These are phyloP conservation scores for Fusarium caatingaense DNA, from an alignment of 2,329 filamentous ascomycete species.

Conservation along the genomic window DNA sequence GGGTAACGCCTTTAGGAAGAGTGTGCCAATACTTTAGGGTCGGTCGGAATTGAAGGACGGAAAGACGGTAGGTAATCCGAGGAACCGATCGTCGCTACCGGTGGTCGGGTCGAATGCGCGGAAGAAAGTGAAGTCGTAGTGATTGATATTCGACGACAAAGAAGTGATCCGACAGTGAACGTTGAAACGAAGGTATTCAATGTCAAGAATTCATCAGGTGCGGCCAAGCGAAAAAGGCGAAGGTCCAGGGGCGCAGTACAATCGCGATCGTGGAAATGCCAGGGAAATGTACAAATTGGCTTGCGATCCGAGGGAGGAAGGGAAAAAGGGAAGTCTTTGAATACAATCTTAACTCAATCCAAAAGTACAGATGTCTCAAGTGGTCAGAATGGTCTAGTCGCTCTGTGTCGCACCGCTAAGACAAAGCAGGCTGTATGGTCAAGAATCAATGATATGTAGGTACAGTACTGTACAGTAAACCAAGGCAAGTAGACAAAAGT, in stretches of 20 bases:
- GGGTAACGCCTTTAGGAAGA: neutral
- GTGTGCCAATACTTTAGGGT: slow-evolving; percentile 1
- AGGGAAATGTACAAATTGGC: slow-evolving; percentile 26
- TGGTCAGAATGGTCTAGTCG: slow-evolving; percentile 19
- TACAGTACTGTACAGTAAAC: neutral
- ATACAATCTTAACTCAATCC: slow-evolving; percentile 19
- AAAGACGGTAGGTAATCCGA: slow-evolving; percentile 7
- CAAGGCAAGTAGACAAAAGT: slow-evolving; percentile 9
- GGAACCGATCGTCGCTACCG: slow-evolving; percentile 21
- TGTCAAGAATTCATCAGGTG: slow-evolving; percentile 44
- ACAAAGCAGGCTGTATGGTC: slow-evolving; percentile 15
- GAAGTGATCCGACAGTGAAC: slow-evolving; percentile 17
- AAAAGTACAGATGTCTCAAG: slow-evolving; percentile 35
- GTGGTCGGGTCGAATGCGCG: slow-evolving; percentile 26
- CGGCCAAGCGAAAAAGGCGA: slow-evolving; percentile 19
- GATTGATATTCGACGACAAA: slow-evolving; percentile 8
- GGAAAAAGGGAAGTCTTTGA: slow-evolving; percentile 20
- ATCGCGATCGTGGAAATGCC: slow-evolving; percentile 23
- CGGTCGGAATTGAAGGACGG: slow-evolving; percentile 7
- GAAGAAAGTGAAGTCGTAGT: slow-evolving; percentile 1
- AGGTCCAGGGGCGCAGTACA: slow-evolving; percentile 29
- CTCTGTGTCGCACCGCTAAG: slow-evolving; percentile 11
- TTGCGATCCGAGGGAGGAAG: slow-evolving; percentile 16
- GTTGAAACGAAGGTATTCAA: slow-evolving; percentile 36
- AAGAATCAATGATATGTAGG: slow-evolving; percentile 3